Conservation (phyloP, 2,329 filamentous ascomycete species). For the Helotiales sp. region DNA sequence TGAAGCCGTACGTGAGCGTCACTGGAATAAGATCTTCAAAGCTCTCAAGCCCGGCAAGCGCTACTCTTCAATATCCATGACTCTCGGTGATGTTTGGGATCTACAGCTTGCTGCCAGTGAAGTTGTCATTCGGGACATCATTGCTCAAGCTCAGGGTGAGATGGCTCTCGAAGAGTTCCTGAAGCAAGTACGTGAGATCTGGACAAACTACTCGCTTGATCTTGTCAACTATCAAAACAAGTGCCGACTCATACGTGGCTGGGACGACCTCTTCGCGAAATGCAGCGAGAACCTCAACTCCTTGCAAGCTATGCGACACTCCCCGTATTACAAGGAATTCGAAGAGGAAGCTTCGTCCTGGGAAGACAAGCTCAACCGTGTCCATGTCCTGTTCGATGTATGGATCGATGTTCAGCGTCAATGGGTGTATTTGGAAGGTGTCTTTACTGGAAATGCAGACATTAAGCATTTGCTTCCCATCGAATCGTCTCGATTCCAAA, state of each 20-base stretch:
- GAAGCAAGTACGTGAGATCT: slow-evolving; percentile 93
- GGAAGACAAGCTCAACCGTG: slow-evolving; percentile 97
- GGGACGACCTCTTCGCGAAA: slow-evolving; percentile 97
- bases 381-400: slow-evolving; percentile 97
- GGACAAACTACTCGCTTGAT: slow-evolving; percentile 93
- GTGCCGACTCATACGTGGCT: slow-evolving; percentile 93
- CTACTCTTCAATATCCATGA: slow-evolving; percentile 93
- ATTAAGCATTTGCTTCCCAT: slow-evolving; percentile 98
- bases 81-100: slow-evolving; percentile 98
- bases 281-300: slow-evolving; percentile 98
- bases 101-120: slow-evolving; percentile 89
- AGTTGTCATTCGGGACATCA: slow-evolving; percentile 86
- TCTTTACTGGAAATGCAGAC: slow-evolving; percentile 97
- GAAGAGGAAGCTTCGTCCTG: slow-evolving; percentile 95
- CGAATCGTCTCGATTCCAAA: slow-evolving; percentile 95
- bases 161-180: slow-evolving; percentile 98
- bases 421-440: slow-evolving; percentile 98
- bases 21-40: slow-evolving; percentile 99
- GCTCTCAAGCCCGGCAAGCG: slow-evolving; percentile 89
- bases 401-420: slow-evolving; percentile 99
- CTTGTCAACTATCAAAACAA: slow-evolving; percentile 98
- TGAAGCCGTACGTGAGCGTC: slow-evolving; percentile 92
- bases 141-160: slow-evolving; percentile 93
- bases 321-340: slow-evolving; percentile 98
- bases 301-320: slow-evolving; percentile 97